Base-by-base conservation (phyloP, 805 yeast species). In the Komagataella pastoris region DNA sequence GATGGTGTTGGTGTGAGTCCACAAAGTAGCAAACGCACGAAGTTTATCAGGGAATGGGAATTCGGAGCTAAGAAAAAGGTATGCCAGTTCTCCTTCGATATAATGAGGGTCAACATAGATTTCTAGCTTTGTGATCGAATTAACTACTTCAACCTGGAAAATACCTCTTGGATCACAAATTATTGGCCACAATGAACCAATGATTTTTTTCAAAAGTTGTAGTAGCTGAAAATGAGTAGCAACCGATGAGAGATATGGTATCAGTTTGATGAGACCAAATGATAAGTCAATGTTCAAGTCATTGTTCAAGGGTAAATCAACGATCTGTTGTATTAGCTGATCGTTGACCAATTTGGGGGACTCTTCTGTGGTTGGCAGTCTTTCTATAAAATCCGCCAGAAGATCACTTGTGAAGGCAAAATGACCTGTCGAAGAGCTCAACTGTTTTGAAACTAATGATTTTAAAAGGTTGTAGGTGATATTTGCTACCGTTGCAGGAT, bases 31-130 rank as follows among this genome's bases (percentile, higher is more conserved):
- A 55, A 88, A 76, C 0, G 85, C 83, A 17, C 69, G 63, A 1
- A 83, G 64, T 54, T 80, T 70, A 17, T 71, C 65, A 5, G 65
- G 61, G 18, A 24, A 45, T 18, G 73, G 65, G 43, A 60, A 61
- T 6, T 65, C 59, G 1, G 70, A 62, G 3, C 72, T 61, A 12
- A 81, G 59, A 30, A 87, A 72, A 48, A 80, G 71, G 1, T 76
- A 69, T 0, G 87, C 69, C 2, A 90, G 55, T 0, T 88, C 85
- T 1, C 95, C 91, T 58, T 89, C 95, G 23, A 89, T 74, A 54
- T 77, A 75, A 48, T 75, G 66, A 2, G 74, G 59, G 12, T 79
- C 78, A 23, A 76, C 71, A 17, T 73, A 67, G n/a, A 74, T 63
- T 45, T 80, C 82, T 50, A 91, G 65, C 5, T 73, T 70, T 71